Evolutionary conservation across 495 filamentous ascomycete species (phyloP), one percentile per base, ranked within the genome.

Genomic region (Penicillium turbatum): DNA sequence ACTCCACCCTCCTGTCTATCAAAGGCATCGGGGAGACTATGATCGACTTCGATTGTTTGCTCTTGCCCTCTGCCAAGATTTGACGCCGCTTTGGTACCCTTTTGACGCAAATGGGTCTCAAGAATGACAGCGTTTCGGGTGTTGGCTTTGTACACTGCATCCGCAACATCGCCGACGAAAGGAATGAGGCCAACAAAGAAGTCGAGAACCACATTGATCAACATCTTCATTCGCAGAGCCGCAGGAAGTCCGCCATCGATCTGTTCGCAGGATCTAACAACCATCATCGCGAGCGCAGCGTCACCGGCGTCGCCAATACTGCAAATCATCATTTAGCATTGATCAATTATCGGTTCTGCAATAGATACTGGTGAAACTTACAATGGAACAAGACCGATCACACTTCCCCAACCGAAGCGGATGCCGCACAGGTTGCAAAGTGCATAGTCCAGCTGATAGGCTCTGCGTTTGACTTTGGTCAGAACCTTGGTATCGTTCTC

Each of bases 171-270:
- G 16, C 93, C 93, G 6, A 96, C 48, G 56, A 97, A 81, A 0
- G 93, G 93, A 16, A 96, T 73, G 7, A 98, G 72, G 12, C 93
- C 93, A 37, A 96, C 76, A 47, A 82, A 60, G 56, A 95, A 88
- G 67, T 97, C 93, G 26, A 92, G 45, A 3, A 83, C 42, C 39
- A 97, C 78, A 67, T 95, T 89, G 52, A 88, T 66, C 47, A 88
- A 51, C 92, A 97, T 96, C 60, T 73, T 71, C n/a, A 64, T 66
- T 36, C 69, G 72, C 31, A 91, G 62, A 1, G 54, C 51, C 15
- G 61, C 40, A 5, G 84, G 85, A 26, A 95, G 82, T 6, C 84
- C 83, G 50, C 88, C 88, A 41, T 92, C 83, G 32, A 95, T 74
- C 26, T 80, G 78, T 16, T 75, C 70, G 63, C 86, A 89, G 2